phyloP scores from a whole-genome alignment of 306 rosid species.

The Sicyos edulis region DNA sequence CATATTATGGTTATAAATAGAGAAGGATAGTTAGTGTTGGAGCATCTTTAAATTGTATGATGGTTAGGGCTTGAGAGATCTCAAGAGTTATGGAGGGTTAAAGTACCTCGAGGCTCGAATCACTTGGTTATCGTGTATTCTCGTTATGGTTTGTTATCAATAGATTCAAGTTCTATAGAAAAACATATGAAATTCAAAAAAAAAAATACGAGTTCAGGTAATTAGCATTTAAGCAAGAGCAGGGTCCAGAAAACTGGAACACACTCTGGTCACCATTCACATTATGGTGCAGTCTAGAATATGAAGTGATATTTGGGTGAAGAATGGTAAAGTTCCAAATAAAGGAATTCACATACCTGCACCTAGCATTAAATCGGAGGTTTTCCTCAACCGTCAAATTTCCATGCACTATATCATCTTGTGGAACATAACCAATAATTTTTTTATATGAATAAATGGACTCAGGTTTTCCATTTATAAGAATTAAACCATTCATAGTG shows the following conservation, averaged over 20 bases:
- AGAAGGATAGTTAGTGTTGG: too few species aligned
- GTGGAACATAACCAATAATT: conserved; percentile 81
- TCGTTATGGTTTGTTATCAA: too few species aligned
- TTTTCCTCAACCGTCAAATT: conserved; percentile 86
- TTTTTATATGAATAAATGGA: conserved; percentile 57
- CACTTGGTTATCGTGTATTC: too few species aligned
- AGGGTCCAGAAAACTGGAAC: not conserved
- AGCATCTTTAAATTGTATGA: too few species aligned
- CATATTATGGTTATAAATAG: too few species aligned
- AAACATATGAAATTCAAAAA: not conserved
- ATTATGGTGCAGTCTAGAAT: not conserved
- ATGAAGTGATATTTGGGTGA: not conserved
- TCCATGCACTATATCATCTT: conserved; percentile 88
- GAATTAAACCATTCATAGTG: conserved; percentile 51
- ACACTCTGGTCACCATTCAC: conserved; percentile 4
- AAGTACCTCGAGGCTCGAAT: too few species aligned
- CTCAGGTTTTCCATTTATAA: conserved; percentile 59
- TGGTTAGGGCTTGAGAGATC: too few species aligned
- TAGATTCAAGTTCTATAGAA: too few species aligned
- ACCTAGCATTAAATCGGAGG: conserved; percentile 77
- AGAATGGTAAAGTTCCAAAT: conserved; percentile 1
- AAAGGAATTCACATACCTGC: conserved; percentile 49
- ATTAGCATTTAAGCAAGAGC: conserved; percentile 10
- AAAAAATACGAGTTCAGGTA: not conserved
- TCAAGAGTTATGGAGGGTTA: too few species aligned